Conservation (phyloP, 2,329 filamentous ascomycete species). For the Neodidymelliopsis sp. region DNA sequence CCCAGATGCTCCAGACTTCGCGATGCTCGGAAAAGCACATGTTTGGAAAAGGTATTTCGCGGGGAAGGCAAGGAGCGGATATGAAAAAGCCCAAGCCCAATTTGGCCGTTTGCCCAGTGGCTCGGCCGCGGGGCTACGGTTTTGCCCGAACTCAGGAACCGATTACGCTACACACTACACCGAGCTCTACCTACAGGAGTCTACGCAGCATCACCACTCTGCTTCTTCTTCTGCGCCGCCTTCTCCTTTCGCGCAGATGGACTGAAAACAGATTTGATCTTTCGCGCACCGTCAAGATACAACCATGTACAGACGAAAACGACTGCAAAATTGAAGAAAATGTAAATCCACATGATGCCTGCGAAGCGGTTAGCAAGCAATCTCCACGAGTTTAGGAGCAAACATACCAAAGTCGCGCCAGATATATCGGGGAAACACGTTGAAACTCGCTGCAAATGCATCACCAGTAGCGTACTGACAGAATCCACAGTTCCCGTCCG, state of each 20-base stretch:
- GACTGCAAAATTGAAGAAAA: conserved; percentile 68
- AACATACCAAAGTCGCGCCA: conserved; percentile 73
- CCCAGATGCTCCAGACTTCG: conserved; percentile 27
- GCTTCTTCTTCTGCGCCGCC: conserved; percentile 36
- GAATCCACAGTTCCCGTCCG: conserved; percentile 66
- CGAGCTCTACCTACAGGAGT: conserved; percentile 21
- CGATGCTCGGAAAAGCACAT: conserved; percentile 9
- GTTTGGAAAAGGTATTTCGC: conserved; percentile 26
- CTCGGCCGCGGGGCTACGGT: conserved; percentile 39
- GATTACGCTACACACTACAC: conserved; percentile 17
- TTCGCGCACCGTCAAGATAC: conserved; percentile 56
- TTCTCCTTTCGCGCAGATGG: conserved; percentile 43
- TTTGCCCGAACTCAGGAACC: conserved; percentile 31
- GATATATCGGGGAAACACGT: conserved; percentile 66
- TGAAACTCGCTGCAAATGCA: conserved; percentile 64
- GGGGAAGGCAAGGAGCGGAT: conserved; percentile 32
- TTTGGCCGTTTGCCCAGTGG: conserved; percentile 4
- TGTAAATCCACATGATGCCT: conserved; percentile 58
- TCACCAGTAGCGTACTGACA: conserved; percentile 70
- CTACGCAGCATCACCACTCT: conserved; percentile 32
- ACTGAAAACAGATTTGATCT: conserved; percentile 47
- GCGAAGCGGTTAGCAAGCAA: conserved; percentile 13
- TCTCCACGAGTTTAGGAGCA: conserved; percentile 4
- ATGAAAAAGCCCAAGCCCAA: conserved; percentile 18
- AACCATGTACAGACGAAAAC: conserved; percentile 64